Percentiles rank a stretch among this genome's conserved stretches.
phyloP scores from a whole-genome alignment of 2,329 filamentous ascomycete genomes.

The Fusarium metavorans region DNA sequence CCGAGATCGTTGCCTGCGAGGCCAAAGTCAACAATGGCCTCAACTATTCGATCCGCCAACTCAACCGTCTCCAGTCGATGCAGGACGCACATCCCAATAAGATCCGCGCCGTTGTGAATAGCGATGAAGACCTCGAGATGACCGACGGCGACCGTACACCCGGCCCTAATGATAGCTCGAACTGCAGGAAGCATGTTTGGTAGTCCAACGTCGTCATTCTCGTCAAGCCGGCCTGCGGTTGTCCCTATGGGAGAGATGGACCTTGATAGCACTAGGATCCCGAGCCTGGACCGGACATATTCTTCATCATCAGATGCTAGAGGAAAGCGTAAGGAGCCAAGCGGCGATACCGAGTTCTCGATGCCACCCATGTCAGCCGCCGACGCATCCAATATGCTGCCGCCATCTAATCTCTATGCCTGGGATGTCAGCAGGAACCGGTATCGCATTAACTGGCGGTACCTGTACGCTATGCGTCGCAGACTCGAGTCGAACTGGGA shows the following conservation, averaged over 20 bases:
- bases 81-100: constrained; percentile 65
- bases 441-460: constrained; percentile 88
- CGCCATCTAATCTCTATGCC: constrained; percentile 62
- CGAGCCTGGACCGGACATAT: constrained; percentile 46
- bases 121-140: constrained; percentile 64
- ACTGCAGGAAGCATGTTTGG: constrained; percentile 50
- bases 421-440: constrained; percentile 62
- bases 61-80: constrained; percentile 59
- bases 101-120: constrained; percentile 64
- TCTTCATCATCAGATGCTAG: constrained; percentile 46
- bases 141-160: constrained; percentile 51
- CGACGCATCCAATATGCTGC: constrained; percentile 48
- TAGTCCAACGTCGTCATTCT: constrained; percentile 49
- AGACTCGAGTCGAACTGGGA: constrained; percentile 93
- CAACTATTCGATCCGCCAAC: constrained; percentile 53
- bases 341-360: constrained; percentile 48
- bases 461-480: constrained; percentile 89
- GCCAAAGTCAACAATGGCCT: constrained; percentile 63
- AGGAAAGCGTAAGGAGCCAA: constrained; percentile 53
- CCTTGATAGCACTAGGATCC: constrained; percentile 46
- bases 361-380: constrained; percentile 45
- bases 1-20: constrained; percentile 77
- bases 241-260: constrained; percentile 47
- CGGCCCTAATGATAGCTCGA: constrained; percentile 39
- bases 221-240: constrained; percentile 42